Evolutionary conservation across 495 filamentous ascomycete species (phyloP), one percentile per base, ranked within the genome.

Genomic region (Lepraria neglecta): DNA sequence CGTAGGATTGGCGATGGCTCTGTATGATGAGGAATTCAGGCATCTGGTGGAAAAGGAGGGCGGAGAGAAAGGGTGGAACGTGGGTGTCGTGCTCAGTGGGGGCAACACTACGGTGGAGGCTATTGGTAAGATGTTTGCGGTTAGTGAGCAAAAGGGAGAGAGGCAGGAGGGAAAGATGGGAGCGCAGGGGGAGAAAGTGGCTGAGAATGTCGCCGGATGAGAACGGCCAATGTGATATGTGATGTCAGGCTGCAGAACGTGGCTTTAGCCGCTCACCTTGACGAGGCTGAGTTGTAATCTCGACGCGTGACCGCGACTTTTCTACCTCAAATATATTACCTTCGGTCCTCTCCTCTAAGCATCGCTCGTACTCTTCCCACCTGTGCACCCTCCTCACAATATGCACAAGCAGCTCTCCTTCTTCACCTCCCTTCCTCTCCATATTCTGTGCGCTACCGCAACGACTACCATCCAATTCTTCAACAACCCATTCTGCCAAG

Each of bases 101-200:
- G 94, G 94, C 3, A 98, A 98, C 80, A 90, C 91, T 15, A 89
- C 84, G 43, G 73, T 96, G 17, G 92, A 95, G 64, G 84, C 82
- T 19, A 76, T 98, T 67, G 79, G 76, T 31, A 82, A 81, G 75
- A 64, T 91, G 60, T 89, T 89, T 73, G 77, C 65, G 59, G 48
- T 56, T 58, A 12, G 62, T 63, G 60, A 63, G 31, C 60, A 38
- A 3, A 56, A 44, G 10, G 59, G 44, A 28, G 63, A 76, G 54
- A 67, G 72, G 68, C 66, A 68, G 43, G 73, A 73, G 48, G 74
- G 68, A 3, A 69, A 70, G 33, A 58, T 75, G 40, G 73, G 72
- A 10, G 62, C 54, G 67, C 24, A 38, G 62, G 73, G 63, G 51
- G 67, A 70, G 61, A 74, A 56, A 62, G 64, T 71, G 0, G 77